Base-by-base conservation (phyloP, 805 yeast species). In the Kregervanrija pseudodelftensis region DNA sequence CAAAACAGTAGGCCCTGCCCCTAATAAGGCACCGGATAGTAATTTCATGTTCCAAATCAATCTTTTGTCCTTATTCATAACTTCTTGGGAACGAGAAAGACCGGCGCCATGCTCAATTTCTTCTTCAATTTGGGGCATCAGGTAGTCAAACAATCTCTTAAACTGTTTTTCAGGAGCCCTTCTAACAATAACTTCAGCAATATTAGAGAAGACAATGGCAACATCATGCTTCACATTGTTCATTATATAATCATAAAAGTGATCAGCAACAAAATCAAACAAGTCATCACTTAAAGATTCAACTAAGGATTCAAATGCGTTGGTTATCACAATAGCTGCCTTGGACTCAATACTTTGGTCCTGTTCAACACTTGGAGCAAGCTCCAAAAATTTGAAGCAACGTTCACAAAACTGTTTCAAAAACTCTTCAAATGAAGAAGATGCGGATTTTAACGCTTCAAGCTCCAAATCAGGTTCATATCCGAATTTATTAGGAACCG, bases 81-180 rank as follows among this genome's bases (percentile, higher is more conserved):
- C 70, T 30, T 84, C 90, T 7, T 74, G 67, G 5, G 70, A 73
- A 59, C 96, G 74, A 0, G 80, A 67, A 1, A 75, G 64, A 3
- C 97, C 98, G 0, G 97, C 97, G 3, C 79, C 84, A 50, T 90
- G 85, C 51, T 81, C 86, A 15, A 91, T 70, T 57, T 91, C 95
- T 32, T 73, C 77, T 33, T 70, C 67, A 22, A 90, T 79, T 42
- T 73, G 73, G 5, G 68, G 68, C 40, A 72, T 64, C 14, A 84
- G 61, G n/a, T 69, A 55, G 0, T 67, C 60, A 33, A 74, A 70
- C 28, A 77, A 59, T 37, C 60, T 62, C 1, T 69, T 64, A 49
- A 80, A 74, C 10, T 75, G 68, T 4, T 58, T 53, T 9, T 58
- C 54, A 0, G 88, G 81, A 39, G 81, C 79, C 37, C 87, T 74